Conservation (phyloP, 441 rosid genomes). For the Codiaeum variegatum region DNA sequence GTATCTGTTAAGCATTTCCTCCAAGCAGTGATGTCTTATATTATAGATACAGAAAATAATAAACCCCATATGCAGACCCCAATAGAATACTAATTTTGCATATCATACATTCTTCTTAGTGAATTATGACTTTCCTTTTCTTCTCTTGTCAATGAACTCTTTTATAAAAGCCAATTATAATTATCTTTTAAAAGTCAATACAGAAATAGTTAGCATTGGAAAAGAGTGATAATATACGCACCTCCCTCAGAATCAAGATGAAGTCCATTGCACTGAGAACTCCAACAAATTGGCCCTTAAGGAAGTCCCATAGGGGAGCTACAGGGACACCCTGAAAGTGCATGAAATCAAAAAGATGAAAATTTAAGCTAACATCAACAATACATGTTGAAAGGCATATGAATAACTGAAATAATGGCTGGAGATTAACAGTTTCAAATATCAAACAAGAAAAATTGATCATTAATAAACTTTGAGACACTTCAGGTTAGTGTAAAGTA, state of each 20-base stretch:
- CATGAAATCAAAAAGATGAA: slow-evolving; percentile 21
- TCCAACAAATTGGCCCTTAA: slow-evolving; percentile 52
- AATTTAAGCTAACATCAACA: slow-evolving; percentile 25
- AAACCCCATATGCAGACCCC: not conserved
- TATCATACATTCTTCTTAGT: not conserved
- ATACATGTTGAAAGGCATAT: slow-evolving; percentile 1
- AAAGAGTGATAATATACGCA: slow-evolving; percentile 20
- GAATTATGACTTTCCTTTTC: not conserved
- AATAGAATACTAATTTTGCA: not conserved
- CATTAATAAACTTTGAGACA: slow-evolving; percentile 2
- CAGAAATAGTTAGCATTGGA: not conserved
- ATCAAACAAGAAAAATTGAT: not conserved
- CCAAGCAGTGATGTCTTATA: not conserved
- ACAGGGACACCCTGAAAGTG: slow-evolving; percentile 48
- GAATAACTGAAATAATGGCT: not conserved
- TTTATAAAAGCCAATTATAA: not conserved
- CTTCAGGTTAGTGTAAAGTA: slow-evolving; percentile 1
- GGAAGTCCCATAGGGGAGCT: slow-evolving; percentile 67
- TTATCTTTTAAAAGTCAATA: not conserved
- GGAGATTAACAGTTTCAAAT: not conserved
- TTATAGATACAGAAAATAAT: not conserved
- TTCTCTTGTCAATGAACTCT: not conserved
- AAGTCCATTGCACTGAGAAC: slow-evolving; percentile 59
- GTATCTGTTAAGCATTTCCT: not conserved
- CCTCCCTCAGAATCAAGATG: slow-evolving; percentile 60